These are phyloP conservation scores for Eustoma russellianum DNA, from an alignment of 257 asterid genomes.

Conservation along the genomic window DNA sequence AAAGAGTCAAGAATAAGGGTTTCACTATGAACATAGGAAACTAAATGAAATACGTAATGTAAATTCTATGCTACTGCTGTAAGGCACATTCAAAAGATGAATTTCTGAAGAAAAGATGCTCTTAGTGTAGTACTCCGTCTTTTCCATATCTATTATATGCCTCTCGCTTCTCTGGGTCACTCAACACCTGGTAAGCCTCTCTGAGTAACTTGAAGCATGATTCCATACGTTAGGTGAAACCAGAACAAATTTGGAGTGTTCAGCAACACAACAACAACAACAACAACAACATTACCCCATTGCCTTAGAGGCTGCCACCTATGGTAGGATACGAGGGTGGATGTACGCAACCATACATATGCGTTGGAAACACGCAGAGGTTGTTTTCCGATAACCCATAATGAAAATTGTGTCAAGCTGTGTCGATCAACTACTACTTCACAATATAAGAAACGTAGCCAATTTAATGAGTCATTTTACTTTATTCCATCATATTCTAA, in stretches of 20 bases:
- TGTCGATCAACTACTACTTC: no score
- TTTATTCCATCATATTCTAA: no score
- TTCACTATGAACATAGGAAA: background rate
- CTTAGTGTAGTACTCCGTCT: conserved; percentile 59
- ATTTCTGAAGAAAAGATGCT: background rate
- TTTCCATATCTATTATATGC: conserved; percentile 58
- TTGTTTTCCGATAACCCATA: no score
- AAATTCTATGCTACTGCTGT: background rate
- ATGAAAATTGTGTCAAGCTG: no score
- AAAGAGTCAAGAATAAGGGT: background rate
- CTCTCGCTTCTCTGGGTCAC: conserved; percentile 64
- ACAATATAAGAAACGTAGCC: no score
- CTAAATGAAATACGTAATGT: background rate
- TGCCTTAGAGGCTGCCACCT: no score
- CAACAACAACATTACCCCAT: no score
- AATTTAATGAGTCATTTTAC: no score
- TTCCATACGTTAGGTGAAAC: background rate
- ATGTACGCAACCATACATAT: no score
- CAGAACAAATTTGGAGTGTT: background rate
- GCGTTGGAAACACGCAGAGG: no score
- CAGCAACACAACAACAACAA: no score
- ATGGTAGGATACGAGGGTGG: no score
- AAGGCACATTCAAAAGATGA: background rate
- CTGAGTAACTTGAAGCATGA: conserved; percentile 51
- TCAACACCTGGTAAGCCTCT: conserved; percentile 83